Evolutionary conservation across 2,329 filamentous ascomycete genomes (phyloP).

Genomic region (Fusarium fujikuroi): DNA sequence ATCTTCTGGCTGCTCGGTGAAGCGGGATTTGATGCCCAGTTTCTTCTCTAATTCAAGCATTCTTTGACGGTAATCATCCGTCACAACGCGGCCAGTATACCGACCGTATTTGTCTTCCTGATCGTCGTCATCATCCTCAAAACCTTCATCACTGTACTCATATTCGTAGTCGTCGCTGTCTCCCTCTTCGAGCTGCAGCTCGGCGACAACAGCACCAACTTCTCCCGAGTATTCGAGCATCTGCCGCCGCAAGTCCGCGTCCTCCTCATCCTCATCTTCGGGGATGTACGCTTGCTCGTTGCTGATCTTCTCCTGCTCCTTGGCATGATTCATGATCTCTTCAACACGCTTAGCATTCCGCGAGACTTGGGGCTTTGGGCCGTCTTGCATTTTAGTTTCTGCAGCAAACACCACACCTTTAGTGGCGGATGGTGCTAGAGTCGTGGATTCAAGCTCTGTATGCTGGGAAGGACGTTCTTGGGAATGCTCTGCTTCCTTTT

Average conservation of each 20-base stretch:
- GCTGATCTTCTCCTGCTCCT: constrained; percentile 62
- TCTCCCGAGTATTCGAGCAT: constrained; percentile 95
- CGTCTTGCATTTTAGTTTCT: constrained; percentile 63
- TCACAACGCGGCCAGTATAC: constrained; percentile 72
- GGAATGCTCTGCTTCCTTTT: neutral
- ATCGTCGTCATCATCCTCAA: constrained; percentile 63
- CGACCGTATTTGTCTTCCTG: constrained; percentile 74
- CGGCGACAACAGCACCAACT: constrained; percentile 90
- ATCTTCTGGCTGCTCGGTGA: constrained; percentile 60
- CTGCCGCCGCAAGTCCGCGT: constrained; percentile 81
- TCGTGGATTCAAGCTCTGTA: constrained; percentile 2
- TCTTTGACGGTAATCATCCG: constrained; percentile 78
- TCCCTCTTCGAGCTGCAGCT: constrained; percentile 83
- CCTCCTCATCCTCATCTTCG: constrained; percentile 80
- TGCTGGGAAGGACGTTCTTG: neutral
- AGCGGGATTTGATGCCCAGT: constrained; percentile 68
- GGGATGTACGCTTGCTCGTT: constrained; percentile 67
- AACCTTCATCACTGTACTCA: constrained; percentile 63
- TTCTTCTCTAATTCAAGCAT: constrained; percentile 89
- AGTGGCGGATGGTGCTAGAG: constrained; percentile 45
- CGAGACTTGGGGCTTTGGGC: constrained; percentile 50
- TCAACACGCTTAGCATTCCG: constrained; percentile 61
- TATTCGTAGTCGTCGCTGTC: constrained; percentile 66
- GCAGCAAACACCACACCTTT: constrained; percentile 73
- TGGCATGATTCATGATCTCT: constrained; percentile 66